Base-by-base conservation (phyloP, 805 yeast genomes). In the Yarrowia hollandica region DNA sequence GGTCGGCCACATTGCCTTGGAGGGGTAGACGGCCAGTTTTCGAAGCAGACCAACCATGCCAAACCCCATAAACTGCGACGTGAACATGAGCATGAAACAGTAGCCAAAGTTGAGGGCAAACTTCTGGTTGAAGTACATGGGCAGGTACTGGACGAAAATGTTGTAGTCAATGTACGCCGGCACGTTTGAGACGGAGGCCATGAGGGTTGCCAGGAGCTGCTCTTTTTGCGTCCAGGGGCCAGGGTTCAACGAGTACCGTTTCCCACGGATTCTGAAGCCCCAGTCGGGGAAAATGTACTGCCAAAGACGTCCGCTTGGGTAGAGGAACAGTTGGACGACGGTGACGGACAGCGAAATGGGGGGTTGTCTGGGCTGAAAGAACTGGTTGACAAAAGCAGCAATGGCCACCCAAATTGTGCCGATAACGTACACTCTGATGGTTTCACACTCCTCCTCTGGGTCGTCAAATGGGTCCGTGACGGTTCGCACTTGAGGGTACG, bases 401-500 rank as follows among this genome's bases (percentile, higher is more conserved):
- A 67, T 48, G 6, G 60, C 56, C 1, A 62, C 67, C 66, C 65
- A 65, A 30, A 74, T 54, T 15, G 74, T 63, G 1, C 74, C 76
- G 16, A 76, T 61, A 23, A 70, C 60, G 62, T 75, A 75, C 12
- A 75, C 67, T 64, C 79, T 68, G 35, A 74, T 76, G 54, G 83
- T 79, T 71, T 80, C 83, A 62, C 77, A 77, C 0, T 77, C 76
- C 16, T 73, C 60, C 14, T 63, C 56, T 1, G 79, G 76, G 60
- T 80, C 82, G 64, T 80, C 84, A 46, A 63, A 70, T 0, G 81
- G 77, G 35, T 77, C 79, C 5, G 79, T 75, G n/a, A 84, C 79
- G 18, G 87, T 80, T 69, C 89, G 76, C 16, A 84, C 88, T 68
- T 84, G 88, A 0, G 86, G 82, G 66, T 83, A 84, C 10, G 87